phyloP scores from a whole-genome alignment of 208 protist genomes.

The Leishmania braziliensis region DNA sequence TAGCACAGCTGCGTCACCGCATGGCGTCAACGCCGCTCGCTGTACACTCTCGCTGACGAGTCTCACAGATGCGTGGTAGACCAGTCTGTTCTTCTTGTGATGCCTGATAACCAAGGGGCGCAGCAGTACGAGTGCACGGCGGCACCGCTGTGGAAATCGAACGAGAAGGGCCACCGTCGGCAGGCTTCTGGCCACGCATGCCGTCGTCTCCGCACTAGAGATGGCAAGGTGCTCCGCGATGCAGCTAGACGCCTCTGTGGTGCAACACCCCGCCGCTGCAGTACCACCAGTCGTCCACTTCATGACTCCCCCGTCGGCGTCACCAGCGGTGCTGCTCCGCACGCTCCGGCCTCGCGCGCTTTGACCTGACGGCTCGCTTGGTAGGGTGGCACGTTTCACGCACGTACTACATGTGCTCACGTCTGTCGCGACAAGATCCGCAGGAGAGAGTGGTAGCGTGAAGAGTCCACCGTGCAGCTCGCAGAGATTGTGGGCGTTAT shows the following conservation, averaged over 20 bases:
- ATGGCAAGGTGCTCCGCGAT: neutral
- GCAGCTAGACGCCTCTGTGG: neutral
- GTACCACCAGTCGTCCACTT: neutral
- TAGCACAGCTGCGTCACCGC: constrained; percentile 15
- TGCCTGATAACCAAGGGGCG: constrained; percentile 6
- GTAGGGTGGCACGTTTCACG: neutral
- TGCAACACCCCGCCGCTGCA: neutral
- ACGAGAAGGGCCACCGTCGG: constrained; percentile 29
- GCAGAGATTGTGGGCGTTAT: neutral
- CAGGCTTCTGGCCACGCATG: constrained; percentile 8
- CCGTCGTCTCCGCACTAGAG: neutral
- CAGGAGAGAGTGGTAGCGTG: constrained; percentile 5
- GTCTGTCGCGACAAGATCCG: constrained; percentile 11
- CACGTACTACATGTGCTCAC: constrained; percentile 23
- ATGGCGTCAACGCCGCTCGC: constrained; percentile 14
- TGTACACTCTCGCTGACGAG: constrained; percentile 25
- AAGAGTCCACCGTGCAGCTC: neutral
- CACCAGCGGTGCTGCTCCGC: neutral
- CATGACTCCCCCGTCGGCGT: neutral
- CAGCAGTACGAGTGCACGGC: constrained; percentile 22
- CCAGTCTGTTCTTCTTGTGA: neutral
- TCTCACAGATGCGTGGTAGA: constrained; percentile 6
- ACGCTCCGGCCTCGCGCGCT: neutral
- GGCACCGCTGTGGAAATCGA: constrained; percentile 11
- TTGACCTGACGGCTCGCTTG: neutral